Percentiles rank a stretch among this genome's conserved stretches.
Evolutionary conservation across 768 basidiomycete genomes (phyloP).

Genomic region (Russula vinacea): DNA sequence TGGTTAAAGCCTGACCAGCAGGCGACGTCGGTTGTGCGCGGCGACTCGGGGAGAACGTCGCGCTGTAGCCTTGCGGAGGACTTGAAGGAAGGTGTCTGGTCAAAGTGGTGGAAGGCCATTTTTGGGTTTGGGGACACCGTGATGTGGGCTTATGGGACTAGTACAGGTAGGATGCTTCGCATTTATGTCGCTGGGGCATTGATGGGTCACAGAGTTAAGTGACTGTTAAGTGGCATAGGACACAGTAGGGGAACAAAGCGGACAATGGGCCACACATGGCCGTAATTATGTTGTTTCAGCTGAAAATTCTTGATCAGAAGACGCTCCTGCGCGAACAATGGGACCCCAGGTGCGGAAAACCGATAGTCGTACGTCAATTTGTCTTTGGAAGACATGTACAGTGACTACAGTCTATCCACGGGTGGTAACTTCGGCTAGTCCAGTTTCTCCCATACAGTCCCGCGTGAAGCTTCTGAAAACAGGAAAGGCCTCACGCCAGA

Average conservation of each 20-base stretch:
- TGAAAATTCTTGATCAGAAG: background rate
- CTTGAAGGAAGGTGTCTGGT: background rate
- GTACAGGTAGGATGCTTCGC: background rate
- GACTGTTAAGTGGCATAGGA: background rate
- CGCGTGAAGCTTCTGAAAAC: background rate
- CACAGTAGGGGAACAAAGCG: background rate
- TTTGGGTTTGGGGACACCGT: background rate
- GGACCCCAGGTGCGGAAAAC: background rate
- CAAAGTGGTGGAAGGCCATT: background rate
- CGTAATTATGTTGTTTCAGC: background rate
- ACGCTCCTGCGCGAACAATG: background rate
- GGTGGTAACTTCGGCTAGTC: background rate
- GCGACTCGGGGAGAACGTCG: background rate
- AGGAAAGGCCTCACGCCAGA: background rate
- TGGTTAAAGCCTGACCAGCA: conserved; percentile 3
- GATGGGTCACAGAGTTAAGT: background rate
- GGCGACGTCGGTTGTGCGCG: background rate
- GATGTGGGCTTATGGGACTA: background rate
- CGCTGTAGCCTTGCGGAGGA: background rate
- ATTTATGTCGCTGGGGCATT: background rate
- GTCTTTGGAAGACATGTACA: background rate
- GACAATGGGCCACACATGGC: background rate
- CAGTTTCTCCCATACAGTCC: background rate
- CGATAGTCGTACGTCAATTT: background rate
- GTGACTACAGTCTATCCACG: background rate